Percentiles rank a stretch among this genome's conserved stretches.
Conservation (phyloP, 768 basidiomycete genomes). For the Suillus bovinus region DNA sequence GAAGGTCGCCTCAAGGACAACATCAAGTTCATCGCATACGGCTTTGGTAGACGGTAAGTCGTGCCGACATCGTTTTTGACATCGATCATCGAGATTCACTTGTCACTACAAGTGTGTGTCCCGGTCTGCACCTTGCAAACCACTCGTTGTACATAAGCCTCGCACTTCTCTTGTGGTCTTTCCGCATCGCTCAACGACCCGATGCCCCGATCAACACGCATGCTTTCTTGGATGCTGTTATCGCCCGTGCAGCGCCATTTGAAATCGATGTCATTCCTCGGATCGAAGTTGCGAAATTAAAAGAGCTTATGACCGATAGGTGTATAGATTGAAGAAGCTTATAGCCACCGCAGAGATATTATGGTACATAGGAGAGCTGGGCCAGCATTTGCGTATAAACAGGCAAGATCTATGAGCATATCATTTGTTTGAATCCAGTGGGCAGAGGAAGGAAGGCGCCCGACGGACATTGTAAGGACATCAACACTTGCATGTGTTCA, state of each 20-base stretch:
- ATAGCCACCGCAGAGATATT: not conserved
- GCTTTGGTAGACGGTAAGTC: not conserved
- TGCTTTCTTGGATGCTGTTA: not conserved
- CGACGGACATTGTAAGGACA: not conserved
- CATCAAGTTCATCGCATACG: not conserved
- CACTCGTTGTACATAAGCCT: slow-evolving; percentile 61
- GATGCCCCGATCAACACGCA: not conserved
- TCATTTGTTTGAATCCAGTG: not conserved
- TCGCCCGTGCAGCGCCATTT: not conserved
- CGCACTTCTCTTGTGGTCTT: slow-evolving; percentile 55
- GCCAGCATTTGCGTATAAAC: not conserved
- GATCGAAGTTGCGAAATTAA: slow-evolving; percentile 17
- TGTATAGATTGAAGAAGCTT: not conserved
- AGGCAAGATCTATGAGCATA: not conserved
- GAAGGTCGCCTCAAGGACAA: not conserved
- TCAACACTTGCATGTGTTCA: not conserved
- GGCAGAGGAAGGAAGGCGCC: not conserved
- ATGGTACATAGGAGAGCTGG: not conserved
- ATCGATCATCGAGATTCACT: not conserved
- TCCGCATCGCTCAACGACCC: not conserved
- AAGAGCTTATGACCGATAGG: slow-evolving; percentile 14
- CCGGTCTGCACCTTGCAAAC: slow-evolving; percentile 49
- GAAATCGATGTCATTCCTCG: not conserved
- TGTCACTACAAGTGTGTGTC: slow-evolving; percentile 46
- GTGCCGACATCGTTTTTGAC: not conserved